Base-by-base conservation (phyloP, 208 protist species). In the Acanthamoeba royreba region DNA sequence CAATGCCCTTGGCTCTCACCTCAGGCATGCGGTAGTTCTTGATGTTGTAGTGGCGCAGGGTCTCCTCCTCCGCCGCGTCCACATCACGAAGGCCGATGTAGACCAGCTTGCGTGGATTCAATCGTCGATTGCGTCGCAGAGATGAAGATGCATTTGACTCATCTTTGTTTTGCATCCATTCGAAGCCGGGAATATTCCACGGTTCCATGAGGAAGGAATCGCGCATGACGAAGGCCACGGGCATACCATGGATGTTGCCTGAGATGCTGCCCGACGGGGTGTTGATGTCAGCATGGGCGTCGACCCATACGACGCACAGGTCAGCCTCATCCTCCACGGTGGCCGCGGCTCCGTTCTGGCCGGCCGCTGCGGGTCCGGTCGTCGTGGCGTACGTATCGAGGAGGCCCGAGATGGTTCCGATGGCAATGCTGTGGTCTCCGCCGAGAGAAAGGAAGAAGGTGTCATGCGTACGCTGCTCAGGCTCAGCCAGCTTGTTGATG, bases 221-320 rank as follows among this genome's bases (percentile, higher is more conserved):
- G 45, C 49, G 45, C 47, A 61, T 61, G 45, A 61, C 33, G 49
- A 88, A 88, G 13, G 79, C 1, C 19, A 98, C 72, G 11, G 97
- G 97, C 96, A 97, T 97, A 49, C 97, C 97, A 90, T 98, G 97
- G 17, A 98, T 97, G 94, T 98, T 97, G 66, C 96, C 97, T 28
- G 95, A 95, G 83, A 93, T 19, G 72, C 95, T 96, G 52, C 92
- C 69, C 25, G 77, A 92, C 72, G 96, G 96, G 28, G 96, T 97
- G 93, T 98, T 98, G 93, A 98, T 98, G 77, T 98, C 97, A 7
- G 96, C 96, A 63, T 98, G 97, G 17, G 97, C 97, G 85, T 98
- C 97, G 11, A 98, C 95, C 97, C 97, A 98, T 28, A 98, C 94
- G 11, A 98, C 92, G 47, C 96, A 95, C 5, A 96, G 93, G 61